phyloP scores from a whole-genome alignment of 306 rosid genomes.

The Trifolium fragiferum region DNA sequence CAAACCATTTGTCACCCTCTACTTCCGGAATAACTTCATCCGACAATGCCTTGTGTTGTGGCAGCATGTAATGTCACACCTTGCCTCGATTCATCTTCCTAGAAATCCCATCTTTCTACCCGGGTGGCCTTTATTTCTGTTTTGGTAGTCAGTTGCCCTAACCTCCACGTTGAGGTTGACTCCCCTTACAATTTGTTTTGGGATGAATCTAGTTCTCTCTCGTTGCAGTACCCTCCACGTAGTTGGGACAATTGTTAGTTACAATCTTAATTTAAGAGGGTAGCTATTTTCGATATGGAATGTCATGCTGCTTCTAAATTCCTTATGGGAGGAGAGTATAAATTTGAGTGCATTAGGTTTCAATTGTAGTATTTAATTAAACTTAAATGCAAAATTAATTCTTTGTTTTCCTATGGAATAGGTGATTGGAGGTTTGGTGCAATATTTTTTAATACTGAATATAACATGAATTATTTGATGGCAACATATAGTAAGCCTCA shows the following conservation, averaged over 20 bases:
- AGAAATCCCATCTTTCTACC: not conserved
- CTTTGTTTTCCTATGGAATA: constrained; percentile 41
- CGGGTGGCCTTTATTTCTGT: not conserved
- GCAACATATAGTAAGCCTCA: constrained; percentile 92
- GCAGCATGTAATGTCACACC: not conserved
- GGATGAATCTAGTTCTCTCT: not conserved
- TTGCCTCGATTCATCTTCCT: not conserved
- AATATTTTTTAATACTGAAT: constrained; percentile 61
- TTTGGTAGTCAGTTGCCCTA: not conserved
- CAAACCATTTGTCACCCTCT: constrained; percentile 1
- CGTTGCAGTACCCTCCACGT: not conserved
- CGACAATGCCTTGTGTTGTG: not conserved
- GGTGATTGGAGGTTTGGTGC: constrained; percentile 83
- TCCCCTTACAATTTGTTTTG: not conserved
- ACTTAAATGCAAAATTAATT: constrained; percentile 15
- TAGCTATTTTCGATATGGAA: constrained; percentile 4
- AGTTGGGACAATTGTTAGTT: not conserved
- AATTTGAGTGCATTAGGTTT: constrained; percentile 19
- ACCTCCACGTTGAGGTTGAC: not conserved
- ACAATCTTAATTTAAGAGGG: not conserved
- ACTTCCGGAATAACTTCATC: not conserved
- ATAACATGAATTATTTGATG: constrained; percentile 72
- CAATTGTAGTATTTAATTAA: constrained; percentile 7
- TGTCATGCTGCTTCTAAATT: constrained; percentile 3
- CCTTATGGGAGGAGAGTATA: constrained; percentile 6